Evolutionary conservation across 108 stramenopile species (phyloP).

Genomic region (Cylindrotheca fusiformis): DNA sequence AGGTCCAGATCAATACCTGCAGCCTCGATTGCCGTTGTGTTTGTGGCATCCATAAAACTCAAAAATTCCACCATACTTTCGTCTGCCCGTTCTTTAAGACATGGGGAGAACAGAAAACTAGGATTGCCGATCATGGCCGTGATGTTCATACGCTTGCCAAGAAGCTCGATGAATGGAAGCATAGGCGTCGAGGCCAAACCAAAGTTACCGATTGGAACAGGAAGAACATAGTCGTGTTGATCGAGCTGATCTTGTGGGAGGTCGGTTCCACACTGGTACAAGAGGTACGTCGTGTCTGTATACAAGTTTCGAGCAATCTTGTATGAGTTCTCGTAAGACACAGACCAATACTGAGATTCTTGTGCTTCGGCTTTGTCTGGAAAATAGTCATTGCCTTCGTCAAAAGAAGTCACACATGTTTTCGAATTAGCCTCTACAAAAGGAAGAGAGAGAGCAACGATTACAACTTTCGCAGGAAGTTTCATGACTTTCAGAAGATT

Average conservation of each 20-base stretch:
- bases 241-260: conserved; percentile 36
- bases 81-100: conserved; percentile 26
- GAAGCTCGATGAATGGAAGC: conserved; percentile 48
- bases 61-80: conserved; percentile 12
- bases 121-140: conserved; percentile 29
- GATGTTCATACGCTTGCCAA: conserved; percentile 40
- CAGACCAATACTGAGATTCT: conserved; percentile 36
- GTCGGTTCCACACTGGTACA: conserved; percentile 66
- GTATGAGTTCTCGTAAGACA: conserved; percentile 50
- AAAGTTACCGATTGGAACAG: conserved; percentile 30
- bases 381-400: conserved; percentile 48
- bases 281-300: conserved; percentile 25
- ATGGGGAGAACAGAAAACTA: conserved; percentile 48
- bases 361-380: conserved; percentile 45
- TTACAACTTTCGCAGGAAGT: too few species aligned
- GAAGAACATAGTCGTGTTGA: conserved; percentile 17
- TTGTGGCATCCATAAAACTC: conserved; percentile 7
- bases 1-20: neutral
- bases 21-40: neutral
- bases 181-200: conserved; percentile 37
- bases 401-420: conserved; percentile 28
- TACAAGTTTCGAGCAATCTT: conserved; percentile 44
- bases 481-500: too few species aligned
- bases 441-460: too few species aligned
- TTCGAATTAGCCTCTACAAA: too few species aligned